Base-by-base conservation (phyloP, 2,329 filamentous ascomycete species). In the Monosporascus sp. region DNA sequence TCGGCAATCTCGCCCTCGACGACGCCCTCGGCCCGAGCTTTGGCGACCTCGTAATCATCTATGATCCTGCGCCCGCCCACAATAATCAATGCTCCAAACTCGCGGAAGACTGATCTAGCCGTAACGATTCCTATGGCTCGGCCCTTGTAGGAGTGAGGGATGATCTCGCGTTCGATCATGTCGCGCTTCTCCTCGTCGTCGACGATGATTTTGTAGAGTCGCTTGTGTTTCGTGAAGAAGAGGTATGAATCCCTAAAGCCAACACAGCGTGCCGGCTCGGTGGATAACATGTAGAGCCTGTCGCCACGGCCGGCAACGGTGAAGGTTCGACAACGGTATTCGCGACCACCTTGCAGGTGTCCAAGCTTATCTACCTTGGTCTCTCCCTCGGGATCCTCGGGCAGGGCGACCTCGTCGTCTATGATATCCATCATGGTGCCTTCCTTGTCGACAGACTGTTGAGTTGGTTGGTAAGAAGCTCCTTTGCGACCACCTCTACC, bases 201-300 rank as follows among this genome's bases (percentile, higher is more conserved):
- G 53, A 97, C 90, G 64, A 99, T 96, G 65, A 99, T 96, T 76
- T 99, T 99, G 81, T 91, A 94, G 15, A 99, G 86, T 65, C 91
- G 87, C 68, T 89, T 89, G 73, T 99, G 94, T 74, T 97, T 99
- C 59, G 94, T 95, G 78, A 99, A 99, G 79, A 99, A 97, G 26
- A 99, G 83, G 68, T 99, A 99, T 59, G 92, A 97, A 77, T 99
- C 94, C 61, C 94, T 83, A 79, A 99, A 99, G 17, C 94, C 94
- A 52, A 96, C 92, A 65, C 94, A 97, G 60, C 94, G 88, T 24
- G 94, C 94, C 5, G 94, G 95, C 68, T 99, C 94, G 5, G 94
- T 99, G 3, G 94, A 97, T 72, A 99, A 75, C 94, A 99, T 99
- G 82, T 99, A 99, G 11, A 96, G 84, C 52, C 92, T 79, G 49